These are phyloP conservation scores for Leucocoprinus birnbaumii DNA, from an alignment of 768 basidiomycete species.

Conservation along the genomic window DNA sequence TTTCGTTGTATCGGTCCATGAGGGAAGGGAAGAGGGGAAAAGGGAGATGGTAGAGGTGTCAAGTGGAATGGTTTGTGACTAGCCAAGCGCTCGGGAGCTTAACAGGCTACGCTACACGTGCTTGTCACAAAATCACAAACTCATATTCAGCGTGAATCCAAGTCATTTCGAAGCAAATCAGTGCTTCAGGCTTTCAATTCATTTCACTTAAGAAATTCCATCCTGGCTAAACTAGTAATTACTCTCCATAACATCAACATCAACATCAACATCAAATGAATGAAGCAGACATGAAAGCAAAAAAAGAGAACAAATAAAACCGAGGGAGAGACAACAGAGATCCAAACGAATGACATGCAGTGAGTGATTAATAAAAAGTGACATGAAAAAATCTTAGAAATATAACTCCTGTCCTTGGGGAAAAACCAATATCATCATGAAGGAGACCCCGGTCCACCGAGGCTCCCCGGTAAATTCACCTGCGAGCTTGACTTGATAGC, in stretches of 20 bases:
- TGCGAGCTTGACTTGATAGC: conserved; percentile 28
- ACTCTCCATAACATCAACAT: neutral
- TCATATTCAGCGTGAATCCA: too few species aligned
- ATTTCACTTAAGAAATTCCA: neutral
- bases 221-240: neutral
- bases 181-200: conserved; percentile 4
- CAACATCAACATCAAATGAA: neutral
- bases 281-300: neutral
- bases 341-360: conserved; percentile 5
- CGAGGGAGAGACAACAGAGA: neutral
- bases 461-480: conserved; percentile 4
- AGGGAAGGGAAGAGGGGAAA: conserved; percentile 10
- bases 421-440: too few species aligned
- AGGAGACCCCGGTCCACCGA: neutral
- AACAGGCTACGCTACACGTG: conserved; percentile 2
- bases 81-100: conserved; percentile 17
- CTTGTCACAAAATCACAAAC: neutral
- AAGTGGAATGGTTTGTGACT: conserved; percentile 8
- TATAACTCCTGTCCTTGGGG: neutral
- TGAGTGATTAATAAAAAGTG: neutral
- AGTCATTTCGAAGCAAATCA: too few species aligned
- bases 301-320: neutral
- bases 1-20: conserved; percentile 40
- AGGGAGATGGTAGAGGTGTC: conserved; percentile 5
- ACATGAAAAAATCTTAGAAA: conserved; percentile 5